Evolutionary conservation across 257 asterid species (phyloP).

Genomic region (Scutellaria galericulata): DNA sequence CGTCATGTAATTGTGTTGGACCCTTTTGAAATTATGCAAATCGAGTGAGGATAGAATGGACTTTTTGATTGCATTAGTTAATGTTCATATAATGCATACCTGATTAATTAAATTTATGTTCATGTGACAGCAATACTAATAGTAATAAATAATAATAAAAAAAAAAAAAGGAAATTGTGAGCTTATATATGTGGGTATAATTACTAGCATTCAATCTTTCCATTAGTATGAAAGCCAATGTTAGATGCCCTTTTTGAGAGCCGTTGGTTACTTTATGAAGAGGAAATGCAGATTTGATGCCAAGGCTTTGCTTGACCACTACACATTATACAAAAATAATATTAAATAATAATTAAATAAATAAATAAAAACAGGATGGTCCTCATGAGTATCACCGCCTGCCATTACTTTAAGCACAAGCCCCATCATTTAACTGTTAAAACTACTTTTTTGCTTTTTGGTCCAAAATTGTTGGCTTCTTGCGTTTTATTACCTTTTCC

Average conservation of each 20-base stretch:
- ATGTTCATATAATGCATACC: too few species aligned
- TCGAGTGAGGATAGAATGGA: too few species aligned
- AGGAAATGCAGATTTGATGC: slow-evolving; percentile 24
- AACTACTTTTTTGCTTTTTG: slow-evolving; percentile 23
- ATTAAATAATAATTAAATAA: background rate
- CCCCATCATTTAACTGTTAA: slow-evolving; percentile 35
- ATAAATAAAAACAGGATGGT: background rate
- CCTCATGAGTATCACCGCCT: slow-evolving; percentile 38
- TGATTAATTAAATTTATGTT: too few species aligned
- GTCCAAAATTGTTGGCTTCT: slow-evolving; percentile 36
- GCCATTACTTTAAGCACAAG: slow-evolving; percentile 48
- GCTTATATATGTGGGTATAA: background rate
- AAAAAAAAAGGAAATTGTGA: background rate
- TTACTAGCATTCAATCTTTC: too few species aligned
- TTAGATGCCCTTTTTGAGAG: too few species aligned
- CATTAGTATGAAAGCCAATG: too few species aligned
- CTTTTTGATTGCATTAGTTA: too few species aligned
- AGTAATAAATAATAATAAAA: too few species aligned
- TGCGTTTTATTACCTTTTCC: slow-evolving; percentile 27
- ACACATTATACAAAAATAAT: background rate
- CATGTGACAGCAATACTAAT: too few species aligned
- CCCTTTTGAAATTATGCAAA: too few species aligned
- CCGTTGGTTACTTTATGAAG: background rate
- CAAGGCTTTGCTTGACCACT: slow-evolving; percentile 22
- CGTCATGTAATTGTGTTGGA: too few species aligned